Evolutionary conservation across 2,329 filamentous ascomycete species (phyloP).

Genomic region (Arthroderma sp.): DNA sequence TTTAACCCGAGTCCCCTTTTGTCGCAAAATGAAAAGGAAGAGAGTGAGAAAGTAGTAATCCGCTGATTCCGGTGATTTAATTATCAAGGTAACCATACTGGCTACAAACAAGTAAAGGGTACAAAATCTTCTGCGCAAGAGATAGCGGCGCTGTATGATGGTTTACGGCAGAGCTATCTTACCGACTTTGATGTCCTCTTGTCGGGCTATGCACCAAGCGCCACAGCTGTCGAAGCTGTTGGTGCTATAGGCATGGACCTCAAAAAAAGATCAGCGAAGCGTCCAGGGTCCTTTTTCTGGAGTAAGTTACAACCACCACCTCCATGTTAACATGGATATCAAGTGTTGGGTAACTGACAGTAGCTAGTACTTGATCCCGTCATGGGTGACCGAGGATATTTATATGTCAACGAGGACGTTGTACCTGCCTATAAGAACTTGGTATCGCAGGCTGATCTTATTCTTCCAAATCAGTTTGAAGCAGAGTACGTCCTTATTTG

Average conservation of each 20-base stretch:
- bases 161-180: slow-evolving; percentile 69
- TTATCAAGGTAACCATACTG: slow-evolving; percentile 74
- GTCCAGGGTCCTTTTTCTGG: slow-evolving; percentile 81
- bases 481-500: slow-evolving; percentile 54
- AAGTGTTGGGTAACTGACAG: neutral
- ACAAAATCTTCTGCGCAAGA: slow-evolving; percentile 69
- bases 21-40: neutral
- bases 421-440: slow-evolving; percentile 79
- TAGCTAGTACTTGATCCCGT: slow-evolving; percentile 73
- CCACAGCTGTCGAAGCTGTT: slow-evolving; percentile 68
- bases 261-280: slow-evolving; percentile 47
- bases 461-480: slow-evolving; percentile 94
- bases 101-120: slow-evolving; percentile 78
- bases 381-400: slow-evolving; percentile 87
- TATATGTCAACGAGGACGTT: slow-evolving; percentile 86
- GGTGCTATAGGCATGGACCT: slow-evolving; percentile 74
- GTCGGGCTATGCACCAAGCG: slow-evolving; percentile 85
- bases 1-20: slow-evolving; percentile 2
- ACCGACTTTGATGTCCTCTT: slow-evolving; percentile 89
- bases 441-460: slow-evolving; percentile 71
- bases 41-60: neutral
- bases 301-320: slow-evolving; percentile 23
- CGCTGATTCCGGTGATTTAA: neutral
- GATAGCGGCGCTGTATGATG: slow-evolving; percentile 71
- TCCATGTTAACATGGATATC: neutral